phyloP scores from a whole-genome alignment of 2,329 filamentous ascomycete species.

The Chrysoporthe cubensis region DNA sequence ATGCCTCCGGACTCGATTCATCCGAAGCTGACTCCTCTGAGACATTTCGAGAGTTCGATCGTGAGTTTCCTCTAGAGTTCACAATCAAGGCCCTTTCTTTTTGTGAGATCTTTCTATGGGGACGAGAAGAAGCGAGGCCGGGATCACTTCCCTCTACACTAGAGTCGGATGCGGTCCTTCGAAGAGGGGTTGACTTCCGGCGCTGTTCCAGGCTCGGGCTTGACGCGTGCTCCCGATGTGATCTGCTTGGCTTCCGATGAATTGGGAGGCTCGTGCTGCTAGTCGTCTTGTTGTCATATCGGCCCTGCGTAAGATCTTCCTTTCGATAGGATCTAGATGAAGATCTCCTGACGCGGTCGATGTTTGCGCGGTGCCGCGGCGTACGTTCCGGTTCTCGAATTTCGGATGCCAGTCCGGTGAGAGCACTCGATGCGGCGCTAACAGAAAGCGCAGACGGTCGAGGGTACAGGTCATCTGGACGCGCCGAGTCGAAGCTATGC shows the following conservation, averaged over 20 bases:
- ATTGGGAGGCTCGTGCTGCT: constrained; percentile 33
- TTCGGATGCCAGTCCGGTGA: constrained; percentile 42
- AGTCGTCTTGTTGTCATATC: constrained; percentile 31
- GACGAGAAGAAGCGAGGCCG: constrained; percentile 13
- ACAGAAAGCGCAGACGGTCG: constrained; percentile 55
- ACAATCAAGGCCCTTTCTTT: constrained; percentile 16
- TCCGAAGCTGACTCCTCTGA: constrained; percentile 47
- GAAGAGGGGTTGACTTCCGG: constrained; percentile 17
- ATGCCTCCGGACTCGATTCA: constrained; percentile 45
- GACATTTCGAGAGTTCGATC: constrained; percentile 22
- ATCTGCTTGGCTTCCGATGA: constrained; percentile 28
- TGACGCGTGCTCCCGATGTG: constrained; percentile 17
- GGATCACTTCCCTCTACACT: constrained; percentile 26
- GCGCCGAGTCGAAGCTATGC: constrained; percentile 37
- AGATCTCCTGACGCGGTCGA: constrained; percentile 14
- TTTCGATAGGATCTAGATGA: constrained; percentile 19
- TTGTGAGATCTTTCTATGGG: constrained; percentile 23
- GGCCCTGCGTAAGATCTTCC: constrained; percentile 23
- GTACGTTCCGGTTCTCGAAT: constrained; percentile 31
- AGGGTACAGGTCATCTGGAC: constrained; percentile 45
- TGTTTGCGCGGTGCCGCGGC: constrained; percentile 10
- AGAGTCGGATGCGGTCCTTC: constrained; percentile 25
- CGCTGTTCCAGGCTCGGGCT: constrained; percentile 19
- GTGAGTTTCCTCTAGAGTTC: constrained; percentile 17
- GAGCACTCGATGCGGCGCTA: constrained; percentile 60